Conservation (phyloP, 2,329 filamentous ascomycete species). For the Rachicladosporium sp. region DNA sequence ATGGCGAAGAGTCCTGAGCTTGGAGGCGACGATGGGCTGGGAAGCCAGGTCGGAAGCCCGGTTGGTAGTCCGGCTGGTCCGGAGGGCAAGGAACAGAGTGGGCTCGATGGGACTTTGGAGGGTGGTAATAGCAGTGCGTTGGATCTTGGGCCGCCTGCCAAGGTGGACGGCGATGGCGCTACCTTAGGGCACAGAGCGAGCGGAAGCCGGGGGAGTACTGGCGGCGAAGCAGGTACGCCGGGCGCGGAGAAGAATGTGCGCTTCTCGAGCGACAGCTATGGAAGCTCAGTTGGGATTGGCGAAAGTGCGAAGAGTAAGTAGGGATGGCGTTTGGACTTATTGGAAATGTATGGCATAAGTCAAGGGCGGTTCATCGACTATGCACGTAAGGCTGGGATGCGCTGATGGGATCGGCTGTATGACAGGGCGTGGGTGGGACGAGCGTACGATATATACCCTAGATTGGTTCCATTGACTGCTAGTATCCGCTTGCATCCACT, state of each 20-base stretch:
- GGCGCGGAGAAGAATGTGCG: neutral
- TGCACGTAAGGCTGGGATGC: too few species aligned
- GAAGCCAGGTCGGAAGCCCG: slow-evolving; percentile 11
- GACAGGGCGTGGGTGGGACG: too few species aligned
- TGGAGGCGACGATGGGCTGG: slow-evolving; percentile 10
- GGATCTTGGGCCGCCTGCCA: slow-evolving; percentile 18
- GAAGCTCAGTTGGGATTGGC: neutral
- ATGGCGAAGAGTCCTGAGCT: slow-evolving; percentile 21
- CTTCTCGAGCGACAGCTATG: too few species aligned
- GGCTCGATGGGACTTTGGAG: slow-evolving; percentile 1
- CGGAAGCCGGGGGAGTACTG: neutral
- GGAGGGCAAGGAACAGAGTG: slow-evolving; percentile 7
- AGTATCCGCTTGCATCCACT: too few species aligned
- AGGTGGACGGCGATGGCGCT: neutral
- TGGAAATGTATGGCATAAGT: too few species aligned
- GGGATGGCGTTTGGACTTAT: neutral
- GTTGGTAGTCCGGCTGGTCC: slow-evolving; percentile 17
- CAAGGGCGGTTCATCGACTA: too few species aligned
- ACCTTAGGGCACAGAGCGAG: neutral
- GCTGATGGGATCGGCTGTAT: too few species aligned
- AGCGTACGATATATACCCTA: too few species aligned
- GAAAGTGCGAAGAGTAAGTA: slow-evolving; percentile 3
- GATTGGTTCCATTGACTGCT: too few species aligned
- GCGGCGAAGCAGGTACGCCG: neutral
- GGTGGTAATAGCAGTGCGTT: slow-evolving; percentile 13